Conservation (phyloP, 192 early-diverging fungal species). For the Phycomyces nitens region DNA sequence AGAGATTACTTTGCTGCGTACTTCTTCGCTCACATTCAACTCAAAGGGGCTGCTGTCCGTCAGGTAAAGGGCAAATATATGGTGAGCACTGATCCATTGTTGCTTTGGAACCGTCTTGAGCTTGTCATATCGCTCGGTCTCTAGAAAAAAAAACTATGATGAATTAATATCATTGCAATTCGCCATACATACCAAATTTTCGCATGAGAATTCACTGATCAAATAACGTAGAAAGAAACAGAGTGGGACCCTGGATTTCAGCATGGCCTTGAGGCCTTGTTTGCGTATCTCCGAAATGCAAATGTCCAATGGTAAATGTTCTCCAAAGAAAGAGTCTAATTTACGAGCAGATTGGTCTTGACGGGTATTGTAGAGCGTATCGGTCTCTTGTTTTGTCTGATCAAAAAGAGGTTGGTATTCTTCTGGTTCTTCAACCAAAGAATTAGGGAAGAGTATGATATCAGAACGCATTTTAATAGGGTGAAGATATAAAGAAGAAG, state of each 20-base stretch:
- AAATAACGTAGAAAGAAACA: slow-evolving; percentile 53
- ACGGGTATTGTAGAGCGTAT: slow-evolving; percentile 40
- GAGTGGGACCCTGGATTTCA: slow-evolving; percentile 51
- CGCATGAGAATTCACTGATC: slow-evolving; percentile 49
- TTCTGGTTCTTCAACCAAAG: too few relatives aligned
- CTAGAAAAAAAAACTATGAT: slow-evolving; percentile 55
- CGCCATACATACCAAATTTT: slow-evolving; percentile 45
- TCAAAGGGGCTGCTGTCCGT: slow-evolving; percentile 48
- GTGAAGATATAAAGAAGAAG: too few relatives aligned
- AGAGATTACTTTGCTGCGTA: slow-evolving; percentile 36
- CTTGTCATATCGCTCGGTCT: slow-evolving; percentile 53
- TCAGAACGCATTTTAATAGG: too few relatives aligned
- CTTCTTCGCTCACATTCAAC: slow-evolving; percentile 54
- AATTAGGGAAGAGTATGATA: too few relatives aligned
- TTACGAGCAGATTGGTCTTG: slow-evolving; percentile 35
- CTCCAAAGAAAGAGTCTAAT: slow-evolving; percentile 52
- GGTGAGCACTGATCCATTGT: slow-evolving; percentile 43
- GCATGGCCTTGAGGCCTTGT: slow-evolving; percentile 52
- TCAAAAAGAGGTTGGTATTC: too few relatives aligned
- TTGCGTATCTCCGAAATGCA: slow-evolving; percentile 48
- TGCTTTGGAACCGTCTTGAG: slow-evolving; percentile 29
- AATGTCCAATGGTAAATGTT: slow-evolving; percentile 46
- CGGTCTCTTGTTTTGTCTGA: slow-evolving; percentile 7
- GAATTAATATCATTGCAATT: too few relatives aligned
- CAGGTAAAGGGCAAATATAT: slow-evolving; percentile 53